phyloP scores from a whole-genome alignment of 345 rosid species.

The Geranium rotundifolium region DNA sequence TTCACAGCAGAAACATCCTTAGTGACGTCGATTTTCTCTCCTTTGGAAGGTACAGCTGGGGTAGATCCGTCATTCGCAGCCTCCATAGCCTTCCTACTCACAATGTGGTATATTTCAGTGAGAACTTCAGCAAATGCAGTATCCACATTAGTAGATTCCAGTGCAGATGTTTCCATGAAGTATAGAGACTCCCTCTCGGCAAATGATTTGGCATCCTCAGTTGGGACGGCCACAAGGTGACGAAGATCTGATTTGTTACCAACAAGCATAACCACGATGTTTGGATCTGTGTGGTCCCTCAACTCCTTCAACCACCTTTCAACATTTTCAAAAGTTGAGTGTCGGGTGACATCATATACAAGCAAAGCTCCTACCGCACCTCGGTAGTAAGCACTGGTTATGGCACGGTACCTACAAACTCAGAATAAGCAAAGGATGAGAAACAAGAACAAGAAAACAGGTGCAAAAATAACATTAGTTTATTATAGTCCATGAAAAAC shows the following conservation, averaged over 20 bases:
- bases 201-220: conserved; percentile 73
- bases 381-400: conserved; percentile 87
- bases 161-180: conserved; percentile 95
- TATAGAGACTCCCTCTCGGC: conserved; percentile 74
- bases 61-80: conserved; percentile 38
- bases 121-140: conserved; percentile 85
- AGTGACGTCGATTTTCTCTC: conserved; percentile 73
- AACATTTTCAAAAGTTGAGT: conserved; percentile 79
- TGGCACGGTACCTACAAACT: conserved; percentile 69
- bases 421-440: background rate
- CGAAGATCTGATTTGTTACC: conserved; percentile 93
- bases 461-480: no score
- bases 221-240: conserved; percentile 76
- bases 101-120: conserved; percentile 65
- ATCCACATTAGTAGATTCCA: conserved; percentile 78
- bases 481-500: no score
- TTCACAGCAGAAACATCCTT: conserved; percentile 88
- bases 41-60: conserved; percentile 57
- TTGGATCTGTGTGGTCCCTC: conserved; percentile 89
- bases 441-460: background rate
- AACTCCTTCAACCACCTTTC: conserved; percentile 91
- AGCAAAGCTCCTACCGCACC: conserved; percentile 93
- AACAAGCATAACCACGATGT: conserved; percentile 81
- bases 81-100: conserved; percentile 88
- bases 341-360: conserved; percentile 78